These are phyloP conservation scores for Alopecurus myosuroides DNA, from an alignment of 176 grass and related monocot genomes.

Conservation along the genomic window DNA sequence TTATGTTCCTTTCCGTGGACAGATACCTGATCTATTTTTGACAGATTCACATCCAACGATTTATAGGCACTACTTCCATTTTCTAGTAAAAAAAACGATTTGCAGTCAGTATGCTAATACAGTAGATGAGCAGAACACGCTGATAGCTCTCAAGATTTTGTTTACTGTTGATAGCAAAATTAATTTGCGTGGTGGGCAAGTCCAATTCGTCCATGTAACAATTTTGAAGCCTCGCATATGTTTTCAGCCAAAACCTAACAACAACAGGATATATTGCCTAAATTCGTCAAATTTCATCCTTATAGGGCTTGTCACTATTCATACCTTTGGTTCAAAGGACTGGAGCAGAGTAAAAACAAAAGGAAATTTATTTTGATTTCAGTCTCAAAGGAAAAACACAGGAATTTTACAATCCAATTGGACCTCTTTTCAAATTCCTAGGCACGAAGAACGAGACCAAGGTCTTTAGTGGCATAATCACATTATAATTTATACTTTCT, in stretches of 20 bases:
- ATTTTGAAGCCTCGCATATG: not conserved
- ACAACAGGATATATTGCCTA: not conserved
- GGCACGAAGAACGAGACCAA: too few relatives aligned
- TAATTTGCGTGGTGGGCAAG: not conserved
- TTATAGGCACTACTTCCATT: not conserved
- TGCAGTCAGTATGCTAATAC: not conserved
- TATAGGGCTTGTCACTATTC: not conserved
- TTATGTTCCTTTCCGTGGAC: not conserved
- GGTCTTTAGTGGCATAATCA: too few relatives aligned
- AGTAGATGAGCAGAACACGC: not conserved
- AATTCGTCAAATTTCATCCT: not conserved
- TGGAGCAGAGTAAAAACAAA: too few relatives aligned
- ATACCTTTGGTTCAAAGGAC: too few relatives aligned
- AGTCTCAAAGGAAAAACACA: too few relatives aligned
- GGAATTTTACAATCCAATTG: too few relatives aligned
- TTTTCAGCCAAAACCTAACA: not conserved
- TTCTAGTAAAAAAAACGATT: not conserved
- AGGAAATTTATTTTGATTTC: too few relatives aligned
- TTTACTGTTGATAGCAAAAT: not conserved
- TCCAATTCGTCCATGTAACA: not conserved
- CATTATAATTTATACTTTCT: too few relatives aligned
- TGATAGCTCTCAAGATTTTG: not conserved
- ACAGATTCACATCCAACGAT: not conserved
- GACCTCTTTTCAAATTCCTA: too few relatives aligned
- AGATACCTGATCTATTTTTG: conserved; percentile 7